Conservation (phyloP, 139 green algal genomes). For the Chlorella sorokiniana region DNA sequence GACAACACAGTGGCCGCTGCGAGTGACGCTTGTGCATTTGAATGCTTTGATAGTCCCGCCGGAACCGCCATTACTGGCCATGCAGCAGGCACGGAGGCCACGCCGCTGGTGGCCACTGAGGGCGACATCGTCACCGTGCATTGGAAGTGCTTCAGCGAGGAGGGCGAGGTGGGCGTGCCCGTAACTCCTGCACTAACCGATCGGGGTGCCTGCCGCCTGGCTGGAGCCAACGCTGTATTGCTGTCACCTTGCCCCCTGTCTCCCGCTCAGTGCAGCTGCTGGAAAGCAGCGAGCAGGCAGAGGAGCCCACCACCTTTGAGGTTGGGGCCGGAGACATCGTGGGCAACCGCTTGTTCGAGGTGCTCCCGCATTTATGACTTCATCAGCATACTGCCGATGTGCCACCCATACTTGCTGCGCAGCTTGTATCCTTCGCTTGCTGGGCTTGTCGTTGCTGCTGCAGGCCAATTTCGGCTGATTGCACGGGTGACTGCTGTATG, state of each 20-base stretch:
- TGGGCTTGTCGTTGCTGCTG: no score
- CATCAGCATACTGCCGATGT: background rate
- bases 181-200: background rate
- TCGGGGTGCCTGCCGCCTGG: background rate
- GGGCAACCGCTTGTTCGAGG: constrained; percentile 79
- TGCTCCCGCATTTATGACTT: background rate
- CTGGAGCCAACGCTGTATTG: background rate
- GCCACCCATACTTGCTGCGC: background rate
- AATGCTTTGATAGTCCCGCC: no score
- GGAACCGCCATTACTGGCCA: no score
- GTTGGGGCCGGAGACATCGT: constrained; percentile 83
- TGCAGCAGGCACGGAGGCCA: background rate
- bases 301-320: constrained; percentile 81
- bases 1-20: background rate
- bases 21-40: no score
- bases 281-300: constrained; percentile 47
- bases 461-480: no score
- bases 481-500: background rate
- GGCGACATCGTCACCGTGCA: constrained; percentile 71
- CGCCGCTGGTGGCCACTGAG: constrained; percentile 41
- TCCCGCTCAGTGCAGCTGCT: constrained; percentile 36
- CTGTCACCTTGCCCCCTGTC: background rate
- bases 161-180: constrained; percentile 69
- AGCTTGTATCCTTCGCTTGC: no score
- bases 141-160: constrained; percentile 55